Conservation (phyloP, 2,329 filamentous ascomycete genomes). For the Geosmithia morbida region DNA sequence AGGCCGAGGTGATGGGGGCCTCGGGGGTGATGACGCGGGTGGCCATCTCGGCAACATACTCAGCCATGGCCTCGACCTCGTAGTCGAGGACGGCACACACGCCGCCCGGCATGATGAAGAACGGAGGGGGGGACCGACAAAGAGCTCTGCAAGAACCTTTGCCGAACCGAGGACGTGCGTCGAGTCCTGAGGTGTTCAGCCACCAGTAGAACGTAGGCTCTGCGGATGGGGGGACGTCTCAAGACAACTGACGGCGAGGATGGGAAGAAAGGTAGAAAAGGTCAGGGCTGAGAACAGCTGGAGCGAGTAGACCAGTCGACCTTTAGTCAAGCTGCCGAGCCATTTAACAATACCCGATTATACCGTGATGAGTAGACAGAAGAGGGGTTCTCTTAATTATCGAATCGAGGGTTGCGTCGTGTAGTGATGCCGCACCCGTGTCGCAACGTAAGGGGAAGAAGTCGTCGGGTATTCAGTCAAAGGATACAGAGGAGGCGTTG, state of each 20-base stretch:
- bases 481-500: too few relatives aligned
- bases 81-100: slow-evolving; percentile 93
- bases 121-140: slow-evolving; percentile 16
- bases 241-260: slow-evolving; percentile 3
- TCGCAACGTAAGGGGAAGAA: neutral
- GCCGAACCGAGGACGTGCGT: slow-evolving; percentile 12
- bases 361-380: neutral
- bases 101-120: slow-evolving; percentile 54
- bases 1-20: slow-evolving; percentile 48
- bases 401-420: neutral
- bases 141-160: slow-evolving; percentile 22
- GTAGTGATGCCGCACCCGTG: neutral
- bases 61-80: slow-evolving; percentile 90
- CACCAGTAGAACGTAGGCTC: slow-evolving; percentile 3
- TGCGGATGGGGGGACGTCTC: neutral
- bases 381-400: neutral
- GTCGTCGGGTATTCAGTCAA: too few relatives aligned
- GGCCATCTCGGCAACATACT: slow-evolving; percentile 87
- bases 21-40: slow-evolving; percentile 41
- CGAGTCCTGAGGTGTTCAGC: neutral
- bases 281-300: neutral
- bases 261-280: slow-evolving; percentile 3
- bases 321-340: slow-evolving; percentile 11
- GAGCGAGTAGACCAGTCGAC: neutral
- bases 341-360: slow-evolving; percentile 14